These are phyloP conservation scores for Trametes sp. DNA, from an alignment of 1,284 basidiomycete genomes.

Conservation along the genomic window DNA sequence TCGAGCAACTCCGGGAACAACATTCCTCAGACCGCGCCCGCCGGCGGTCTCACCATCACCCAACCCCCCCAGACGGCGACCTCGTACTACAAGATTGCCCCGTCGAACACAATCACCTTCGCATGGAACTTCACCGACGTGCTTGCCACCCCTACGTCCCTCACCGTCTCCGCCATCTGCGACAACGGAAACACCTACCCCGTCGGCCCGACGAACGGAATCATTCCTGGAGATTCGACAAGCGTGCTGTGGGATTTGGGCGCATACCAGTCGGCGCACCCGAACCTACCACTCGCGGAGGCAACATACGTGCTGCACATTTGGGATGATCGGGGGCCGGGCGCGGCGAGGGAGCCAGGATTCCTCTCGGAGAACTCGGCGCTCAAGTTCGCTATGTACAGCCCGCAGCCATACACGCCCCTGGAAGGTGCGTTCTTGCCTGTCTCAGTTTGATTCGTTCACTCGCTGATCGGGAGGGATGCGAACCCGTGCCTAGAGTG, in stretches of 20 bases:
- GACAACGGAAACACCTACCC: constrained; percentile 90
- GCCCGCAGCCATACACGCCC: constrained; percentile 79
- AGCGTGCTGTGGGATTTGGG: constrained; percentile 85
- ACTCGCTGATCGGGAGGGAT: constrained; percentile 12
- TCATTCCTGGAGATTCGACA: constrained; percentile 75
- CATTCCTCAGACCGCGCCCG: constrained; percentile 65
- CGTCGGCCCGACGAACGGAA: constrained; percentile 80
- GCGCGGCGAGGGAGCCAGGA: constrained; percentile 66
- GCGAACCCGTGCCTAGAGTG: constrained; percentile 60
- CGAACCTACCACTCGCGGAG: constrained; percentile 72
- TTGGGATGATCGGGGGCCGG: constrained; percentile 80
- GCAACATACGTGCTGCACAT: constrained; percentile 82
- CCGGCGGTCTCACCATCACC: constrained; percentile 75
- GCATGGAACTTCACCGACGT: constrained; percentile 91
- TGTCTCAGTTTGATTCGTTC: constrained; percentile 17
- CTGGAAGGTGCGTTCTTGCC: constrained; percentile 64
- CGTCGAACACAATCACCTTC: constrained; percentile 80
- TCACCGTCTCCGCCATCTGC: constrained; percentile 86
- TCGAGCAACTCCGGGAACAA: constrained; percentile 14
- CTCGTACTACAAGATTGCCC: constrained; percentile 91
- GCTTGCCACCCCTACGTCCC: constrained; percentile 67
- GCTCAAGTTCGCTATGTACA: constrained; percentile 87
- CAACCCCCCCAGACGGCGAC: constrained; percentile 82
- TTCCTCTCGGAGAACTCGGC: constrained; percentile 74
- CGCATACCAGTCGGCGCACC: constrained; percentile 74